Base-by-base conservation (phyloP, 352 stramenopile genomes). In the Thraustochytrium striatum region DNA sequence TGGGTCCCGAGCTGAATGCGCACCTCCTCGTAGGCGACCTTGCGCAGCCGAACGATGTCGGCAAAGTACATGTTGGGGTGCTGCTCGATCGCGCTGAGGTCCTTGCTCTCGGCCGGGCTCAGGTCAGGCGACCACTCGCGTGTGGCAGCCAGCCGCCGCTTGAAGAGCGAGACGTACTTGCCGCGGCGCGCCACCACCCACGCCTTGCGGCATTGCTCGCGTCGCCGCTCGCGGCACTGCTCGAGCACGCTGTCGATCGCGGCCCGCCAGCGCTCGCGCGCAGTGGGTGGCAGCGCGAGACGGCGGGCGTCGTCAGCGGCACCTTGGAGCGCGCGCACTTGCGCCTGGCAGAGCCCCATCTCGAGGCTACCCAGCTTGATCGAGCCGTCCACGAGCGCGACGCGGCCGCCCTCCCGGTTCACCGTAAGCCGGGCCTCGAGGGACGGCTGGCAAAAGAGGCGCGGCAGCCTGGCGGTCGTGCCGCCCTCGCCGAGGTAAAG, bases 151-250 rank as follows among this genome's bases (percentile, higher is more conserved):
- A 81, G 72, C 28, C 59, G 43, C 5, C 72, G 58, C 35, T 81
- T 81, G 70, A 79, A 81, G 61, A 81, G 72, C 35, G 57, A 25
- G 3, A 81, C 11, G 52, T 81, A 81, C 28, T 21, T 28, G n/a
- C 30, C 69, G 28, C 57, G 50, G 39, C 69, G 53, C 5, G 69
- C 69, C 16, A 44, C 35, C n/a, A 79, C 57, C 50, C 50, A 79
- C 16, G 69, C 69, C 16, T 53, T 33, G 19, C 50, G 69, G n/a
- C 72, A 25, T 9, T 16, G 25, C 55, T 9, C 55, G 9, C 9
- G 9, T 30, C 32, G 9, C 55, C 9, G 9, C 55, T 9, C 36
- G 8, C 28, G 7, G 11, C 50, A 11, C 5, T 16, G 13, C 38
- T 5, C 7, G 3, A 44, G 3, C 5, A 25, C 41, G 28, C 13